Evolutionary conservation across 306 rosid genomes (phyloP), one percentile per base, ranked within the genome.

Genomic region (Dryas octopetala): DNA sequence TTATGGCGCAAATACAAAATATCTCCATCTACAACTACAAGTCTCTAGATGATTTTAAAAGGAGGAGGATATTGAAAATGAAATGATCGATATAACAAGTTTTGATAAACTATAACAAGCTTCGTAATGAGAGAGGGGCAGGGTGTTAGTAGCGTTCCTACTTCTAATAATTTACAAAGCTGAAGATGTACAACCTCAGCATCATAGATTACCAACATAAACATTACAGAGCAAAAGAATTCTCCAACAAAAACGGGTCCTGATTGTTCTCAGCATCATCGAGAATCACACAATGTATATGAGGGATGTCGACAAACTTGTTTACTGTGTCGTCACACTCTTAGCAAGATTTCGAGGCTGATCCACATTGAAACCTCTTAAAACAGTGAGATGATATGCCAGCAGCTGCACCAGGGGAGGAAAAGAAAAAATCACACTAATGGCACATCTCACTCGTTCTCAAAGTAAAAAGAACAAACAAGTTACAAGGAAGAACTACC

Each of bases 271-370:
- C 46, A n/a, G 62, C 14, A 41, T 55, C 45, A 44, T 46, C 5
- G 10, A 70, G 69, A 53, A 10, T 54, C 61, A 17, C 57, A 71
- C 28, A 64, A 68, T 5, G 74, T 63, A 67, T 66, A 32, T 48
- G 70, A 58, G 65, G 64, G 51, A 12, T 55, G 52, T 52, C 63
- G 2, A 17, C 2, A 9, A 75, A 81, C 54, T 63, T 49, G 52
- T 44, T 78, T 83, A 92, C 76, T 86, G 86, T 0, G 99, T 95
- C 3, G 97, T 95, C 60, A 95, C 99, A 79, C 99, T 95, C 91
- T 95, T 95, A 5, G 99, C 99, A 26, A 95, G 97, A 89, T 95
- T 95, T 70, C 97, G 93, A 61, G 97, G 99, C 84, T 92, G 99
- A 74, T 95, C 99, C n/a, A 91, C 95, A 16, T 95, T 95, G 78